Conservation (phyloP, 306 rosid genomes). For the Amphicarpaea edgeworthii region DNA sequence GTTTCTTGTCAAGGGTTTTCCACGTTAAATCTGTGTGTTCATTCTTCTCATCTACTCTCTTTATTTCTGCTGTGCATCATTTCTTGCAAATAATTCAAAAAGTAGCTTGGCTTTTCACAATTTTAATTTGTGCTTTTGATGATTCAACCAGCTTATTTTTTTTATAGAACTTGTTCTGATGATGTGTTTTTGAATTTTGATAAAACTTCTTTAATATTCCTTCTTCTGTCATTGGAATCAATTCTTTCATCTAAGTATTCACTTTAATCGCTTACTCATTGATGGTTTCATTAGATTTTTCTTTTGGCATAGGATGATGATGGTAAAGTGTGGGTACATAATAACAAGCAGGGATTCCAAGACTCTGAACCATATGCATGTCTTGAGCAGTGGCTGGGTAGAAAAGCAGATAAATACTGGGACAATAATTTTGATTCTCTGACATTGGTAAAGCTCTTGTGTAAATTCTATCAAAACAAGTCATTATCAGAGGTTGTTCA, state of each 20-base stretch:
- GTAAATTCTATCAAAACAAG: constrained; percentile 12
- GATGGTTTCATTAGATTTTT: too few relatives aligned
- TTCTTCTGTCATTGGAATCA: neutral
- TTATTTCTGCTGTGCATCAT: too few relatives aligned
- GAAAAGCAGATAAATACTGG: constrained; percentile 58
- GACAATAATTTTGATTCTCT: constrained; percentile 57
- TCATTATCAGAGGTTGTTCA: neutral
- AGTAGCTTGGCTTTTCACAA: too few relatives aligned
- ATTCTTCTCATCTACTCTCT: neutral
- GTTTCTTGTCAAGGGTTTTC: too few relatives aligned
- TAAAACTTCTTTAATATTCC: neutral
- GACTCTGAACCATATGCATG: constrained; percentile 59
- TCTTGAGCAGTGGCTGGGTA: constrained; percentile 63
- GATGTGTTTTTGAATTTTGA: neutral
- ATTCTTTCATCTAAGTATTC: neutral
- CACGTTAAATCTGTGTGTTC: neutral
- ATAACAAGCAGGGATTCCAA: constrained; percentile 72
- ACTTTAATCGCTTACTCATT: neutral
- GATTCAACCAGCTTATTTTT: too few relatives aligned
- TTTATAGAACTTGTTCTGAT: constrained; percentile 1
- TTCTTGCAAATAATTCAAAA: too few relatives aligned
- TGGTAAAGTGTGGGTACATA: constrained; percentile 67
- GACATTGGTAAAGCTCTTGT: constrained; percentile 49
- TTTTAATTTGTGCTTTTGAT: too few relatives aligned
- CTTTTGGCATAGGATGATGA: constrained; percentile 52